Evolutionary conservation across 805 yeast genomes (phyloP), one percentile per base, ranked within the genome.

Genomic region (Yamadazyma laniorum): DNA sequence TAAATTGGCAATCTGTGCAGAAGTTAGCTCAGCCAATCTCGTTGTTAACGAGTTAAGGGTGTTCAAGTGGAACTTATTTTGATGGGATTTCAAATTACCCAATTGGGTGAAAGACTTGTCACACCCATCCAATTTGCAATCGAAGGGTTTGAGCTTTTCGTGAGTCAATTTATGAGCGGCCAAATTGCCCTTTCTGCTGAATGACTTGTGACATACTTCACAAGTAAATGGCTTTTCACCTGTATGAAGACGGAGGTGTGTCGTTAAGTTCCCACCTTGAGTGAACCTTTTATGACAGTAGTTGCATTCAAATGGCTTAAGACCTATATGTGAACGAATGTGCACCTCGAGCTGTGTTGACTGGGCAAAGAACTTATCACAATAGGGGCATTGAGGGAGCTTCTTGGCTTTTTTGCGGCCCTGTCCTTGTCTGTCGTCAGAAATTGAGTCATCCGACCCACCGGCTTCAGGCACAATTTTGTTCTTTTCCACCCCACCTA

Each of bases 61-160:
- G 12, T 76, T 77, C 47, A 80, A 61, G 59, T 89, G 98, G 55
- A 89, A 88, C 50, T 90, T 72, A 61, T 90, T 91, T 56, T 90
- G 98, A 60, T 91, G 98, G 1, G 95, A 85, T 61, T 91, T 90
- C 69, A 90, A 73, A 55, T 90, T 90, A 3, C 97, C 97, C 51
- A 90, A 70, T 65, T 90, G 98, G 1, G 96, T 85, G 53, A 90
- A 90, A 4, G 83, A 74, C 63, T 88, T 89, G 48, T 77, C 80
- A 63, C 97, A 90, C 42, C 74, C 71, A 58, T 88, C 96, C 43
- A 90, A 70, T 51, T 77, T 78, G 63, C 97, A 90, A 40, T 76
- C 75, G 55, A 71, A 86, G 5, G 95, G 96, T 52, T 85, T 81
- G 40, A 77, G 67, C 50, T 85, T 80, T 40, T 80, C 81, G 62